Percentiles rank a stretch among this genome's conserved stretches.
phyloP scores from a whole-genome alignment of 176 grass and related monocot species.

The Ananas comosus region DNA sequence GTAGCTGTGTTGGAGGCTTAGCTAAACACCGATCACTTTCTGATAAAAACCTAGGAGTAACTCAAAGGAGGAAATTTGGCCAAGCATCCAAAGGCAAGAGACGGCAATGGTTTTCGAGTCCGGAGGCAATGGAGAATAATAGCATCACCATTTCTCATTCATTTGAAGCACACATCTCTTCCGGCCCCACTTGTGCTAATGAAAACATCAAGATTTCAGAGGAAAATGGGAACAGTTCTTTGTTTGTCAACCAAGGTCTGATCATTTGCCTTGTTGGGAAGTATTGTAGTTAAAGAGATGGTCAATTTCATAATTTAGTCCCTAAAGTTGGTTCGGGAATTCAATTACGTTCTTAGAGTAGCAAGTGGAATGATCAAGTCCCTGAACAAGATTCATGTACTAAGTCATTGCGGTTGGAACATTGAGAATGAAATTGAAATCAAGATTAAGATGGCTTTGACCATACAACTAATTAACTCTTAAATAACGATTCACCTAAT shows the following conservation, averaged over 20 bases:
- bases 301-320: neutral
- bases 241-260: conserved; percentile 75
- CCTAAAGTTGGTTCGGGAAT: neutral
- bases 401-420: no score
- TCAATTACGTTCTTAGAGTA: conserved; percentile 4
- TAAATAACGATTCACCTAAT: no score
- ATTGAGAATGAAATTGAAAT: no score
- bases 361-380: no score
- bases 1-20: conserved; percentile 56
- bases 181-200: conserved; percentile 22
- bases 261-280: neutral
- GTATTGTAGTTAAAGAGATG: neutral
- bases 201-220: conserved; percentile 31
- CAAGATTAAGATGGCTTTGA: no score
- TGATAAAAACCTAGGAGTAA: conserved; percentile 25
- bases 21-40: conserved; percentile 28
- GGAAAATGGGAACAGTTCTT: conserved; percentile 34
- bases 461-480: no score
- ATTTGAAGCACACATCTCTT: conserved; percentile 50
- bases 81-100: conserved; percentile 24
- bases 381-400: no score
- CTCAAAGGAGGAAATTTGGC: conserved; percentile 21
- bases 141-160: conserved; percentile 47
- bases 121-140: conserved; percentile 54
- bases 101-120: conserved; percentile 32